Conservation (phyloP, 2,329 filamentous ascomycete genomes). For the Bipolaris victoriae region DNA sequence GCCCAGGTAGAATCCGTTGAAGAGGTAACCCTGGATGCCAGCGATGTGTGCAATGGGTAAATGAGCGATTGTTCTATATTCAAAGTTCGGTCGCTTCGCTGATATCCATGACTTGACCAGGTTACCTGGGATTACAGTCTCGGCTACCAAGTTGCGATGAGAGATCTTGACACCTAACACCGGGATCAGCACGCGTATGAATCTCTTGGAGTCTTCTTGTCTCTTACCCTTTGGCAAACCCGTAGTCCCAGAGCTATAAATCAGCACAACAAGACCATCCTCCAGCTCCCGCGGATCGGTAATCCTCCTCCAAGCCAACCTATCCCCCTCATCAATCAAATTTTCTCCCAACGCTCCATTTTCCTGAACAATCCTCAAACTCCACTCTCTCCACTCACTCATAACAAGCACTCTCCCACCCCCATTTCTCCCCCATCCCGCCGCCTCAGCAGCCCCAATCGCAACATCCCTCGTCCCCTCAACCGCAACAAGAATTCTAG, state of each 20-base stretch:
- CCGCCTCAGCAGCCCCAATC: slow-evolving; percentile 57
- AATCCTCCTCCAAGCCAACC: slow-evolving; percentile 60
- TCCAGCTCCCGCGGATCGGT: slow-evolving; percentile 58
- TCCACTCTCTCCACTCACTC: slow-evolving; percentile 51
- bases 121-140: slow-evolving; percentile 44
- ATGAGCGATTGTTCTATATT: slow-evolving; percentile 54
- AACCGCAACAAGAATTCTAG: slow-evolving; percentile 55
- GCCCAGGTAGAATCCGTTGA: slow-evolving; percentile 52
- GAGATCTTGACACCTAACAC: slow-evolving; percentile 47
- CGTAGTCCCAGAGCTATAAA: slow-evolving; percentile 58
- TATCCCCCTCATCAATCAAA: slow-evolving; percentile 50
- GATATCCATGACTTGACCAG: slow-evolving; percentile 40
- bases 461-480: slow-evolving; percentile 57
- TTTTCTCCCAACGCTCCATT: slow-evolving; percentile 30
- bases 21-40: slow-evolving; percentile 55
- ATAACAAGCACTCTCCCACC: slow-evolving; percentile 59
- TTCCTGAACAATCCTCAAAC: slow-evolving; percentile 40
- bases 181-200: neutral
- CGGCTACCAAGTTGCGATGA: slow-evolving; percentile 53
- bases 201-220: neutral
- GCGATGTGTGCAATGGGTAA: slow-evolving; percentile 57
- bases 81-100: slow-evolving; percentile 32
- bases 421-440: slow-evolving; percentile 46
- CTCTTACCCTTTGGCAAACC: slow-evolving; percentile 52
- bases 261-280: slow-evolving; percentile 52